Conservation (phyloP, 108 stramenopile genomes). For the Pseudonitzschia multistriata region DNA sequence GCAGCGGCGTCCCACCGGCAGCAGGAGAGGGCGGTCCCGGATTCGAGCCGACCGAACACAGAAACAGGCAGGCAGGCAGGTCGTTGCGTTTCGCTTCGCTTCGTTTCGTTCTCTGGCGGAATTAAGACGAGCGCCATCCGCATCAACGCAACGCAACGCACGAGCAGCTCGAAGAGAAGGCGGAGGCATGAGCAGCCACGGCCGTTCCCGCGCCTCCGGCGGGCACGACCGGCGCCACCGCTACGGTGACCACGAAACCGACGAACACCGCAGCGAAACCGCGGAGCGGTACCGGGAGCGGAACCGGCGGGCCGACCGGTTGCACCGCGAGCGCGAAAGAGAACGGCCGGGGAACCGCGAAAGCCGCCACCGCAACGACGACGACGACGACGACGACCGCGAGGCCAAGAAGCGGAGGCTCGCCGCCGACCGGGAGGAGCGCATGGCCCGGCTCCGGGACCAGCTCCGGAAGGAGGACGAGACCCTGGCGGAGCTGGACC, state of each 20-base stretch:
- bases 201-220: not conserved
- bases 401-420: constrained; percentile 20
- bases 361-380: not conserved
- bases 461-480: constrained; percentile 75
- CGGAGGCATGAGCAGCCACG: not conserved
- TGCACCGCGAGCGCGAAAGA: not conserved
- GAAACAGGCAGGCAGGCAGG: too few relatives aligned
- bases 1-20: too few relatives aligned
- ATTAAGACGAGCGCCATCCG: too few relatives aligned
- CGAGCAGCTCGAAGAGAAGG: too few relatives aligned
- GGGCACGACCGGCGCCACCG: not conserved
- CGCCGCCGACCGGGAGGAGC: constrained; percentile 52
- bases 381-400: not conserved
- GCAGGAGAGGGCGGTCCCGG: too few relatives aligned
- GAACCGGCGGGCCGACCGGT: not conserved
- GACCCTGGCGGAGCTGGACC: constrained; percentile 18
- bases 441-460: constrained; percentile 77
- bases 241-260: not conserved
- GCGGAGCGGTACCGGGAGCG: constrained; percentile 13
- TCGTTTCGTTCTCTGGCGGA: too few relatives aligned
- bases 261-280: too few relatives aligned
- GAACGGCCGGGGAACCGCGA: not conserved
- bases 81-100: too few relatives aligned
- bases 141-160: too few relatives aligned
- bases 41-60: too few relatives aligned